Evolutionary conservation across 2,329 filamentous ascomycete genomes (phyloP), one percentile per base, ranked within the genome.

Genomic region (Trichocomaceae sp.): DNA sequence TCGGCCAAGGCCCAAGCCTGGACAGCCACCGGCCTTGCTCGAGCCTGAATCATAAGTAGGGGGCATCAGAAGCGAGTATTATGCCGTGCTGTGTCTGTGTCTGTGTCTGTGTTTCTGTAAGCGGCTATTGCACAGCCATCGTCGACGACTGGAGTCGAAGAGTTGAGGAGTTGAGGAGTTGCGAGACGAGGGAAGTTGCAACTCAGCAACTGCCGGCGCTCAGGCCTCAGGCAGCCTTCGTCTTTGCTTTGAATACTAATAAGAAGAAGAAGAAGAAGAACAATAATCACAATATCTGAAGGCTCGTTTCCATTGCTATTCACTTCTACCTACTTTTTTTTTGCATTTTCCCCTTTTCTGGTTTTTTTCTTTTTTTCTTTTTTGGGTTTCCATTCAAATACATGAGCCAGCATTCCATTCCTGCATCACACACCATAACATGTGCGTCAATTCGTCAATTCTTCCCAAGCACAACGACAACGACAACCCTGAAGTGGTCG

Each of bases 1-100:
- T 69, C 64, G 57, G 66, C 65, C 65, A 68, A 63, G 61, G 69
- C 67, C 71, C 71, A 69, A 56, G 63, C 63, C 60, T 62, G 66
- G 67, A 71, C 69, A 61, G 69, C 67, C 61, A 69, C 67, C 64
- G 68, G 68, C 67, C 66, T 70, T 55, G 67, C 61, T 62, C 66
- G 62, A 63, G 63, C 60, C 60, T 66, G 58, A 69, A 66, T 72
- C 72, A 74, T 73, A 47, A 35, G 51, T 47, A 31, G 31, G 42
- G 26, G 23, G 45, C 42, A 47, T 53, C 45, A 53, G 45, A 46
- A 42, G 17, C 8, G 12, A 13, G 12, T 3, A 35, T 35, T 13
- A 35, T 35, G 31, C 31, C 15, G n/a, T n/a, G n/a, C n/a, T n/a
- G n/a, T n/a, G n/a, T n/a, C n/a, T n/a, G n/a, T n/a, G n/a, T n/a